Percentiles rank a stretch among this genome's conserved stretches.
phyloP scores from a whole-genome alignment of 805 yeast species.

The Komagataella populi region DNA sequence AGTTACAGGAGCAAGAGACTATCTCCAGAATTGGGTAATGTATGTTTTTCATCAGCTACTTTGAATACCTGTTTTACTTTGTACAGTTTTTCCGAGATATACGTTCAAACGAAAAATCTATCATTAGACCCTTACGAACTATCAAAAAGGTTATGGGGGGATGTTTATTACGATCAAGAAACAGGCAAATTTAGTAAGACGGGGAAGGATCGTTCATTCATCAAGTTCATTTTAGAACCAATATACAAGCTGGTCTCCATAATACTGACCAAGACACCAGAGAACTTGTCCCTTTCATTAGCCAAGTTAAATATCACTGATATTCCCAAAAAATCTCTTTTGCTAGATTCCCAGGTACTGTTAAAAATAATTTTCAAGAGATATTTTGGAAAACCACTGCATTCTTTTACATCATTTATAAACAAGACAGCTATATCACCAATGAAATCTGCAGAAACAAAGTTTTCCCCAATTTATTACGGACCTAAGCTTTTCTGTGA shows the following conservation, averaged over 20 bases:
- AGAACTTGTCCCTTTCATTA: constrained; percentile 28
- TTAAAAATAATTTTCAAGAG: constrained; percentile 37
- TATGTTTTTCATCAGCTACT: constrained; percentile 60
- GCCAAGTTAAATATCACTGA: constrained; percentile 26
- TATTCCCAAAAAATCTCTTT: constrained; percentile 24
- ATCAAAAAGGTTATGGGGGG: constrained; percentile 64
- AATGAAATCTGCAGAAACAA: constrained; percentile 13
- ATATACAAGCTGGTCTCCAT: constrained; percentile 61
- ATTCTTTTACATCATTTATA: constrained; percentile 41
- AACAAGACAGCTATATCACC: constrained; percentile 23
- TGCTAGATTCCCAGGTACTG: constrained; percentile 45
- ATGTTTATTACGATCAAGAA: constrained; percentile 32
- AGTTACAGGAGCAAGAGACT: constrained; percentile 19
- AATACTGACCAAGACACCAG: constrained; percentile 38
- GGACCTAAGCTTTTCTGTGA: constrained; percentile 19
- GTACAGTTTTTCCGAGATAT: constrained; percentile 45
- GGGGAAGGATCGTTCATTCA: constrained; percentile 31
- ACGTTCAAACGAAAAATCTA: constrained; percentile 21
- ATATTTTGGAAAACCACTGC: constrained; percentile 34
- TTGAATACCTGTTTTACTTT: constrained; percentile 55
- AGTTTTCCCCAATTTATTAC: constrained; percentile 13
- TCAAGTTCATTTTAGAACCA: constrained; percentile 60
- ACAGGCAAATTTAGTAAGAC: constrained; percentile 29
- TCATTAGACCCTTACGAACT: constrained; percentile 24
- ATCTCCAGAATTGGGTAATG: constrained; percentile 55